Base-by-base conservation (phyloP, 441 rosid genomes). In the Adansonia grandidieri region DNA sequence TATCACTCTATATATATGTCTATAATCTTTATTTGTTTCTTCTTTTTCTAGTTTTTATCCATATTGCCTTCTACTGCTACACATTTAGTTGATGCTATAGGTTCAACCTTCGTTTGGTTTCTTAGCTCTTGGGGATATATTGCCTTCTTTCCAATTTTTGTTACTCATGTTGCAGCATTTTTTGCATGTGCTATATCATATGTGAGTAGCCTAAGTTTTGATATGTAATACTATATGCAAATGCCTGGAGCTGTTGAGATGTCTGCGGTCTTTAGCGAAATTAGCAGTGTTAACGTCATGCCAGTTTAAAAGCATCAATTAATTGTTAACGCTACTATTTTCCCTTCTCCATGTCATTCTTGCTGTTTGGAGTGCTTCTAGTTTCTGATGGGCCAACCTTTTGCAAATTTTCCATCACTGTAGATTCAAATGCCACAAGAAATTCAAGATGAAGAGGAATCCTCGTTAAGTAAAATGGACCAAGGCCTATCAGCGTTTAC, bases 401-500 rank as follows among this genome's bases (percentile, higher is more conserved):
- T 48, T 82, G 82, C 84, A 96, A 97, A 86, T 94, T 48, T 96
- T 96, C 85, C 81, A 95, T 47, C 94, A 94, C 84, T 94, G 98
- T 85, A 87, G 97, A 83, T 94, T 96, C 0, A 96, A 96, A 78
- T 96, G 98, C 84, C 98, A 96, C 85, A 94, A 94, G 83, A 96
- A 96, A 82, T 96, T 96, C 78, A 94, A 94, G 85, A 94, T 96
- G 99, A 96, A 96, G 91, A 94, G 98, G 78, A 96, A 94, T 83
- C 99, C 97, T 1, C 93, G 96, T 54, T 92, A 94, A 79, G 96
- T 94, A 2, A 92, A 93, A 83, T 96, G 98, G 98, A 92, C 97
- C 64, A 96, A 96, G 89, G 97, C 97, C 74, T 96, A 86, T 56
- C 87, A 98, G 85, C 87, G 91, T 1, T 74, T 91, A 75, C 97